Evolutionary conservation across 352 stramenopile genomes (phyloP).

Genomic region (Globisporangium recalcitrans): DNA sequence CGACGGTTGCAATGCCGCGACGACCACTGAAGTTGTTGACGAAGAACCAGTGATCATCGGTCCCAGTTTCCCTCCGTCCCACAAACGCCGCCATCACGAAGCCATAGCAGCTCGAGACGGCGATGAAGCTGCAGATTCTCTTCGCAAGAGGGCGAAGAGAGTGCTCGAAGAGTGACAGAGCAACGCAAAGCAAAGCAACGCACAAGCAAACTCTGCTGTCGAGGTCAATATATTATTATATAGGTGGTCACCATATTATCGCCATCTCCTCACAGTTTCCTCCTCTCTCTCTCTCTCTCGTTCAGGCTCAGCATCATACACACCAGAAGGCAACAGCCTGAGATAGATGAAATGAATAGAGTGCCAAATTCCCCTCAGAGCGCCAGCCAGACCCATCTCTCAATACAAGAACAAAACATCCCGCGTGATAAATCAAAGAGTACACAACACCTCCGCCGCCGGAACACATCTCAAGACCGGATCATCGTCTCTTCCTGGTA

Average conservation of each 20-base stretch:
- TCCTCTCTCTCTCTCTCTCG: conserved; percentile 1
- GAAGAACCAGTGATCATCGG: background rate
- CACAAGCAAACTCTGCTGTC: background rate
- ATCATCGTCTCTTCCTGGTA: conserved; percentile 76
- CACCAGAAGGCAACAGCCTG: background rate
- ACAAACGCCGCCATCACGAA: conserved; percentile 8
- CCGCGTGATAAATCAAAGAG: conserved; percentile 11
- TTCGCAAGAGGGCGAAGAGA: conserved; percentile 7
- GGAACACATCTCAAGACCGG: conserved; percentile 9
- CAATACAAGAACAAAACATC: conserved; percentile 8
- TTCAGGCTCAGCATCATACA: background rate
- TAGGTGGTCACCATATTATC: background rate
- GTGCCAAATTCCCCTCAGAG: background rate
- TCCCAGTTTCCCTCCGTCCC: conserved; percentile 4
- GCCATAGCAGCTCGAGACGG: background rate
- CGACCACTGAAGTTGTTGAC: background rate
- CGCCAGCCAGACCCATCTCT: background rate
- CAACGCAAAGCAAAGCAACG: background rate
- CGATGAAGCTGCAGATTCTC: background rate
- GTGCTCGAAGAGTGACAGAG: background rate
- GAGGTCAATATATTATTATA: conserved; percentile 9
- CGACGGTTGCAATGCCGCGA: background rate
- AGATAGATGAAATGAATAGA: background rate
- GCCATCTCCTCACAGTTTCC: background rate
- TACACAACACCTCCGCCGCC: conserved; percentile 2